Conservation (phyloP, 2,329 filamentous ascomycete species). For the Pyricularia grisea region DNA sequence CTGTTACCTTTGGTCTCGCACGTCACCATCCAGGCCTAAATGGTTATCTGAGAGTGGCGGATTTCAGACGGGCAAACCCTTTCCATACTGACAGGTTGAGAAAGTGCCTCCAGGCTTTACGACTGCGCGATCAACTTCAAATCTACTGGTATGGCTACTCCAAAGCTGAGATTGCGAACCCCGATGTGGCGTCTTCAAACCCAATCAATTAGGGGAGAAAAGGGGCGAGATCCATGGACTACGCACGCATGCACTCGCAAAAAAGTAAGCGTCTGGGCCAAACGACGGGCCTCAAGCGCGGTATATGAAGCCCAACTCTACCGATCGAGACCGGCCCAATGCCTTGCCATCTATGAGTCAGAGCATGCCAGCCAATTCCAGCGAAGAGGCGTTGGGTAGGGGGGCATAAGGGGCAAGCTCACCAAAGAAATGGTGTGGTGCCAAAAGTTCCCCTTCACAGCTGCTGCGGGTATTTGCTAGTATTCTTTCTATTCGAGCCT, state of each 20-base stretch:
- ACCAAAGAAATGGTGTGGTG: not conserved
- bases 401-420: not conserved
- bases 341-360: not conserved
- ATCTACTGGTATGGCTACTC: not conserved
- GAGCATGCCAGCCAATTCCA: not conserved
- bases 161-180: not conserved
- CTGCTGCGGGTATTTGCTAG: not conserved
- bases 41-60: not conserved
- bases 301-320: not conserved
- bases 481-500: not conserved
- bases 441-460: not conserved
- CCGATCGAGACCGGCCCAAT: not conserved
- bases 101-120: not conserved
- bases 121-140: not conserved
- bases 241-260: not conserved
- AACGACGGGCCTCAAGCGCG: not conserved
- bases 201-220: too few relatives aligned
- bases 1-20: not conserved
- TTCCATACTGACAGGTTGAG: not conserved
- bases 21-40: not conserved
- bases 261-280: not conserved
- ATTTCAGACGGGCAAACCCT: not conserved
- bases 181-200: not conserved
- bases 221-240: not conserved
- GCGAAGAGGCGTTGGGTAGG: not conserved